Base-by-base conservation (phyloP, 78 protist species). In the Corallochytrium limacisporum region DNA sequence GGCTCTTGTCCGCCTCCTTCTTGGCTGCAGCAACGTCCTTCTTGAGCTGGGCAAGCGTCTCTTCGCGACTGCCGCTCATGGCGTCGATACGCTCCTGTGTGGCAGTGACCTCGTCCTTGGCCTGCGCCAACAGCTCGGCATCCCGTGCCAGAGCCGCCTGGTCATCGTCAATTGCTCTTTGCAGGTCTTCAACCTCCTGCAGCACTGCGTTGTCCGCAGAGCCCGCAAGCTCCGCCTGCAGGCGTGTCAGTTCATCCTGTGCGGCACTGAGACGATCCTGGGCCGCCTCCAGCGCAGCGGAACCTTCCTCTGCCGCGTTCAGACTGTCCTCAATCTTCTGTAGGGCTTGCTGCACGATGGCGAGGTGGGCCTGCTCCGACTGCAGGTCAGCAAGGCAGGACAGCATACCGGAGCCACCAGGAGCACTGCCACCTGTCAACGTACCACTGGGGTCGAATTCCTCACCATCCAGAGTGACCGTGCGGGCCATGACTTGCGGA, bases 401-500 rank as follows among this genome's bases (percentile, higher is more conserved):
- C n/a, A n/a, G n/a, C n/a, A n/a, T n/a, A n/a, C n/a, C n/a, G n/a
- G n/a, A n/a, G n/a, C n/a, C 22, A 32, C 16, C n/a, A n/a, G n/a
- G n/a, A n/a, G n/a, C 16, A 20, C 29, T 18, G 35, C 92, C 89
- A 31, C 99, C 99, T 6, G 95, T 91, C 28, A 96, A 67, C 4
- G 96, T 82, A 35, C 99, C 99, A 0, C 66, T 24, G 22, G 99
- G 98, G 65, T 94, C 89, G 62, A 71, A 90, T 24, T 84, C 80
- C 61, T 92, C 97, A 35, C 99, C 99, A 0, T 91, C 97, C 24
- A 90, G 65, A 18, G 98, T 93, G 31, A 96, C 98, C 6, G 94
- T 29, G 12, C 82, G 61, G 22, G 42, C 15, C 8, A 28, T 10
- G 33, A 33, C 20, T 57, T 33, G 44, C 42, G 26, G 20, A 54